Evolutionary conservation across 2,329 filamentous ascomycete species (phyloP).

Genomic region (Didymella glomerata): DNA sequence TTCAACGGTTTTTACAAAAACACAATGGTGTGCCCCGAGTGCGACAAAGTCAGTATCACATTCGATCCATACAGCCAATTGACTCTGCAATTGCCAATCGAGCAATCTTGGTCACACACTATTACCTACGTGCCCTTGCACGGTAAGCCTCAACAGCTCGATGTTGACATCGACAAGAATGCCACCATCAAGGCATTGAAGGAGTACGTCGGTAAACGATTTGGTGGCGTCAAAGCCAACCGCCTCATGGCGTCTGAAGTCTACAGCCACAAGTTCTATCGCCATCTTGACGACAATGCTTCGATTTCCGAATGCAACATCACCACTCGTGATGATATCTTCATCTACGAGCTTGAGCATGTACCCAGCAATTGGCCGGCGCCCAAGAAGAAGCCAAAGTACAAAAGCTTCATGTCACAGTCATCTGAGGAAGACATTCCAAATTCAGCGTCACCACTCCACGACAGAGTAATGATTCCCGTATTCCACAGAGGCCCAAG

Average conservation of each 20-base stretch:
- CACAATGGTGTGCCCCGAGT: slow-evolving; percentile 88
- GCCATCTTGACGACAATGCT: slow-evolving; percentile 74
- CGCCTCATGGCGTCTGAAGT: slow-evolving; percentile 83
- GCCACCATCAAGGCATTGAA: slow-evolving; percentile 74
- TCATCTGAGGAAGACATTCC: slow-evolving; percentile 58
- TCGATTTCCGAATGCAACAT: slow-evolving; percentile 77
- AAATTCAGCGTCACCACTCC: slow-evolving; percentile 66
- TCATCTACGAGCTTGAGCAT: slow-evolving; percentile 79
- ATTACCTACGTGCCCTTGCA: slow-evolving; percentile 82
- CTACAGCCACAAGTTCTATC: slow-evolving; percentile 85
- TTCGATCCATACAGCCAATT: slow-evolving; percentile 98
- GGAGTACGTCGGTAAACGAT: slow-evolving; percentile 65
- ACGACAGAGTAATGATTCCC: slow-evolving; percentile 74
- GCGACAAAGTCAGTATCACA: slow-evolving; percentile 95
- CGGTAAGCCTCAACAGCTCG: slow-evolving; percentile 73
- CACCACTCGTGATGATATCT: slow-evolving; percentile 66
- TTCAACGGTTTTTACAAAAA: slow-evolving; percentile 99
- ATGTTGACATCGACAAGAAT: slow-evolving; percentile 82
- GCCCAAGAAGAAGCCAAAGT: slow-evolving; percentile 58
- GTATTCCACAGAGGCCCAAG: slow-evolving; percentile 68
- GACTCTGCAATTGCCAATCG: slow-evolving; percentile 87
- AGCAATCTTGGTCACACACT: slow-evolving; percentile 78
- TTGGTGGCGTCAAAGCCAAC: slow-evolving; percentile 61
- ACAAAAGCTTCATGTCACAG: slow-evolving; percentile 57
- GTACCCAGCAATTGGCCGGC: slow-evolving; percentile 79